Base-by-base conservation (phyloP, 2,329 filamentous ascomycete species). In the Colletotrichum karsti region DNA sequence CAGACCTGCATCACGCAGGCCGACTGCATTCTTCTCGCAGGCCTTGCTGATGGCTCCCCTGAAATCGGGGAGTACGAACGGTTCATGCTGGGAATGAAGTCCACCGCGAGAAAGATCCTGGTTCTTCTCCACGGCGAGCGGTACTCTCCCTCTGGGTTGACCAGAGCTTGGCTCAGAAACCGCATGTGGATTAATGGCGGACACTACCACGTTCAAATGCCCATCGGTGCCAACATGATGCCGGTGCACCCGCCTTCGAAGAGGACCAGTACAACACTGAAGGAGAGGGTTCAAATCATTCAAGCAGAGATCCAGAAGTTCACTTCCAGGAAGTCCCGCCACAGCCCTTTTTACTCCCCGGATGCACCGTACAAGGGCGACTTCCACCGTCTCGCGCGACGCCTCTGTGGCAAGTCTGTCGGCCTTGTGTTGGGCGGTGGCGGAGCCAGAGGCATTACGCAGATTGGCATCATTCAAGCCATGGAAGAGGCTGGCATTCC, bases 251-350 rank as follows among this genome's bases (percentile, higher is more conserved):
- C 91, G 20, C 90, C 91, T 13, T 87, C 89, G 1, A 93, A 94
- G 73, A 91, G 92, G 57, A 91, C 97, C 15, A 94, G 95, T 1
- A 92, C 92, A 5, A 94, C 92, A 1, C 82, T 99, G 68, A 98
- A 98, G 78, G 93, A 98, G 75, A 86, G 95, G 37, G 96, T 99
- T 5, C 95, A 99, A 78, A 94, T 96, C 6, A 80, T 99, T 4
- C 96, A 98, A 77, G 96, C 96, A 0, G 96, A 98, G 77, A 98
- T 99, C 20, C 95, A 98, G 76, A 98, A 98, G 77, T 99, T 98
- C 77, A 98, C 97, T 0, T 97, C 94, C 1, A 89, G 94, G n/a
- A 92, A 93, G 72, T 90, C 97, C n/a, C 90, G 93, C 26, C 94
- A 97, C 73, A 92, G 91, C 3, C 92, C 94, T 0, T 89, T 97